phyloP scores from a whole-genome alignment of 148 eudicot species.

The Hydrangea macrophylla region DNA sequence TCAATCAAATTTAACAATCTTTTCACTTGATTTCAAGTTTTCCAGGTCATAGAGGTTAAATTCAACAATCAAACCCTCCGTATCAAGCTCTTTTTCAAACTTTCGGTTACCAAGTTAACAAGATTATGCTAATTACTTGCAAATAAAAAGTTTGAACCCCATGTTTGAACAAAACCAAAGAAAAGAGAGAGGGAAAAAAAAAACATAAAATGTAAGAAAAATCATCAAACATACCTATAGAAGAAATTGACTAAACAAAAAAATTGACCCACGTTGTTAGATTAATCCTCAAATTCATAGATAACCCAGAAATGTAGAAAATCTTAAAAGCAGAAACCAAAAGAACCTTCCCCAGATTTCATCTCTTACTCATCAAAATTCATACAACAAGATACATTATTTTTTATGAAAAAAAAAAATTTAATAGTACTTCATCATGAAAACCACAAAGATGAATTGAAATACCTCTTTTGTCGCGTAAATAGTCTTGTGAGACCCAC shows the following conservation, averaged over 20 bases:
- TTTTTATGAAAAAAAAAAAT: not conserved
- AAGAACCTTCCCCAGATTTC: not conserved
- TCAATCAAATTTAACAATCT: not conserved
- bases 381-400: not conserved
- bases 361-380: conserved; percentile 4
- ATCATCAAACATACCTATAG: not conserved
- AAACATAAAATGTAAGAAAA: not conserved
- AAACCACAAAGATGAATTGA: not conserved
- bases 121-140: not conserved
- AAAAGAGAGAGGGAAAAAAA: not conserved
- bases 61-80: conserved; percentile 7
- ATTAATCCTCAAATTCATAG: not conserved
- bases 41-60: not conserved
- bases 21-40: not conserved
- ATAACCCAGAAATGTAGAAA: not conserved
- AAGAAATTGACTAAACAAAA: not conserved
- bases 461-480: conserved; percentile 24
- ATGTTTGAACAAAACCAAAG: not conserved
- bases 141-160: not conserved
- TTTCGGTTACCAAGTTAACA: not conserved
- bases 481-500: conserved; percentile 27
- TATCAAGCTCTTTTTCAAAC: not conserved
- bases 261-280: not conserved
- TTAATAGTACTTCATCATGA: not conserved
- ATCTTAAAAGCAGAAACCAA: not conserved